A percentile compares a stretch with the other conserved stretches of the same genome.
These are phyloP conservation scores for Neonectria magnoliae DNA, from an alignment of 2,329 filamentous ascomycete genomes.

Conservation along the genomic window DNA sequence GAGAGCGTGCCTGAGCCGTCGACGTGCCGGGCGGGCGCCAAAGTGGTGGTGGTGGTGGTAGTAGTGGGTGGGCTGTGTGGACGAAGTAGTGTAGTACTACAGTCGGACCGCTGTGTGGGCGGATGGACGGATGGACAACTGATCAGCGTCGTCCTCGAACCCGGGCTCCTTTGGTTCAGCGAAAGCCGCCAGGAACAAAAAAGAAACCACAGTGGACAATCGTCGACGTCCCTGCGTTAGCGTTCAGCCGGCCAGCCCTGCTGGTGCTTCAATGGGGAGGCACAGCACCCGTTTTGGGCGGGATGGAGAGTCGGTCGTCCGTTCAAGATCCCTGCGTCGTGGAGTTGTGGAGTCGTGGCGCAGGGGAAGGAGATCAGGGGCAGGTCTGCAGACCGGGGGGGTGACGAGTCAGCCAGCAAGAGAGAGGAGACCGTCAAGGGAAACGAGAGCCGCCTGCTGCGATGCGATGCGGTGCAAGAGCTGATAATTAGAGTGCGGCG, in stretches of 20 bases:
- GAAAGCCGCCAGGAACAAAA: neutral
- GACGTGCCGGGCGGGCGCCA: slow-evolving; percentile 2
- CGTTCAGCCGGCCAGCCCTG: slow-evolving; percentile 4
- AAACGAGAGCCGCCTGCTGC: too few species aligned
- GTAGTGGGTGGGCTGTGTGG: neutral
- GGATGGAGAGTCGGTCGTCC: slow-evolving; percentile 4
- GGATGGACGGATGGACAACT: neutral
- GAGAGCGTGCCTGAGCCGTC: slow-evolving; percentile 7
- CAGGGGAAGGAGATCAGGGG: slow-evolving; percentile 1
- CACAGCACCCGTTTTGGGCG: slow-evolving; percentile 11
- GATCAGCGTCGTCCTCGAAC: neutral
- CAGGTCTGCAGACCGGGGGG: neutral
- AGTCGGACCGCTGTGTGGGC: neutral
- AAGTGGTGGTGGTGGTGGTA: neutral
- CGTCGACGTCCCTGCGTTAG: slow-evolving; percentile 16
- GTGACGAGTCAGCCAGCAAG: neutral
- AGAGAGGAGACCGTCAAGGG: slow-evolving; percentile 1
- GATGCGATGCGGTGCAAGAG: slow-evolving; percentile 15
- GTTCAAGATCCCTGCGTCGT: slow-evolving; percentile 14
- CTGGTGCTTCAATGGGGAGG: slow-evolving; percentile 5
- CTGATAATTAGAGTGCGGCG: neutral
- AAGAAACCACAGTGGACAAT: neutral
- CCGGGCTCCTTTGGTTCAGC: neutral
- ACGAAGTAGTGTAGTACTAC: neutral
- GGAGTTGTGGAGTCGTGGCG: neutral